phyloP scores from a whole-genome alignment of 2,329 filamentous ascomycete species.

The Clonostachys rhizophaga region DNA sequence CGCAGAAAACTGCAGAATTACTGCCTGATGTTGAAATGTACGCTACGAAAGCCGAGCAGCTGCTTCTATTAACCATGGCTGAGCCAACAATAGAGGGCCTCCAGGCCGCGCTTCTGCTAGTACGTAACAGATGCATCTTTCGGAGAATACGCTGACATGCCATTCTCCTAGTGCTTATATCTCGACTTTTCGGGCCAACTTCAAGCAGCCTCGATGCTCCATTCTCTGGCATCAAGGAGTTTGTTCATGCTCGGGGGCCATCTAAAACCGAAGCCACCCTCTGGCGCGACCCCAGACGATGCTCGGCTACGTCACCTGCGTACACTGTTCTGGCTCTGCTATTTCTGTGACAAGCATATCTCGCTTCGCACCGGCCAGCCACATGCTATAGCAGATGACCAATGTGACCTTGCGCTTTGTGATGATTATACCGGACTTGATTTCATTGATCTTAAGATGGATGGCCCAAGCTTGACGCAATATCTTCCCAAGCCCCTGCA shows the following conservation, averaged over 20 bases:
- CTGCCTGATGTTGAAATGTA: background rate
- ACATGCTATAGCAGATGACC: constrained; percentile 30
- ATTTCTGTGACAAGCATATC: constrained; percentile 16
- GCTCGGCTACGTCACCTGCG: constrained; percentile 1
- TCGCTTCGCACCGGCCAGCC: constrained; percentile 12
- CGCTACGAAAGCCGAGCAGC: constrained; percentile 14
- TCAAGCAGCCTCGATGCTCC: constrained; percentile 28
- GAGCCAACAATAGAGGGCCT: constrained; percentile 23
- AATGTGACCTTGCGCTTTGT: constrained; percentile 44
- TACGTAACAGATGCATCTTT: constrained; percentile 12
- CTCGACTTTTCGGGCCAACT: constrained; percentile 7
- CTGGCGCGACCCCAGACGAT: background rate
- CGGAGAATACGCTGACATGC: no score
- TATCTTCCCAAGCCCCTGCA: background rate
- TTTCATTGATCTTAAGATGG: background rate
- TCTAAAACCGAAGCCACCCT: constrained; percentile 2
- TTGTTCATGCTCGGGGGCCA: constrained; percentile 39
- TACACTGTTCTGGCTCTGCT: constrained; percentile 17
- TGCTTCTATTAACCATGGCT: no score
- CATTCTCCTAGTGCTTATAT: no score
- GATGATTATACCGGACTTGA: constrained; percentile 5
- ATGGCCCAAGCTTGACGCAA: no score
- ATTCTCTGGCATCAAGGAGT: constrained; percentile 29
- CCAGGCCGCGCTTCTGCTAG: constrained; percentile 34
- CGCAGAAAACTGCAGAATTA: background rate